Conservation (phyloP, 352 stramenopile genomes). For the Globisporangium uncinulatum region DNA sequence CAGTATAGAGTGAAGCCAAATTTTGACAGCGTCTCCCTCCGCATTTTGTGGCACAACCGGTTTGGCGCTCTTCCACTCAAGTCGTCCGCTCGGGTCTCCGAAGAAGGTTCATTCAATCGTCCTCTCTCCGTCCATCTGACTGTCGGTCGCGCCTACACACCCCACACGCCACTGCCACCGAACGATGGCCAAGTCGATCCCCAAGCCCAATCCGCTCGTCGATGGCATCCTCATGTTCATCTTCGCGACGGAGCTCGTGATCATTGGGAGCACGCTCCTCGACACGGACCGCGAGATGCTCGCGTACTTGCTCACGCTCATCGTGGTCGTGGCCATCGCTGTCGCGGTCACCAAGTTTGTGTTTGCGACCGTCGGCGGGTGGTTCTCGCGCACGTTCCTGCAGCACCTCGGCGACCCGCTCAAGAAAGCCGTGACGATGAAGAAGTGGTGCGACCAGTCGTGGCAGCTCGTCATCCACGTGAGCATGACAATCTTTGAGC, state of each 20-base stretch:
- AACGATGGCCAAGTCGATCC: constrained; percentile 53
- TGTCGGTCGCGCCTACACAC: neutral
- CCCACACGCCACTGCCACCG: neutral
- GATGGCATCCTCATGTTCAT: constrained; percentile 57
- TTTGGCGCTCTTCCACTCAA: too few relatives aligned
- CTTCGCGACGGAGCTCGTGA: constrained; percentile 53
- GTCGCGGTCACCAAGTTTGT: constrained; percentile 62
- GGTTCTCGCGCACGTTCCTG: constrained; percentile 75
- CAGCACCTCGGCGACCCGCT: constrained; percentile 78
- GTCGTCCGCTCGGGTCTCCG: neutral
- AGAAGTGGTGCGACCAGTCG: constrained; percentile 88
- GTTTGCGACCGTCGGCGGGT: constrained; percentile 58
- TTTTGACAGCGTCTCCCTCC: neutral
- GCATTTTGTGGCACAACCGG: too few relatives aligned
- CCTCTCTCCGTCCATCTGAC: neutral
- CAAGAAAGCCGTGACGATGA: constrained; percentile 76
- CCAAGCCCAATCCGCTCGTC: constrained; percentile 60
- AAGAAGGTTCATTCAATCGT: neutral
- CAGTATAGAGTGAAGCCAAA: neutral
- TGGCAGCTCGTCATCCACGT: constrained; percentile 84
- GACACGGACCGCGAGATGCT: constrained; percentile 66
- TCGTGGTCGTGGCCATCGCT: constrained; percentile 63
- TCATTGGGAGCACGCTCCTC: constrained; percentile 60
- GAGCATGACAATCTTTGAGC: constrained; percentile 81
- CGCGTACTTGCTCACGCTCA: constrained; percentile 48